A percentile compares a stretch with the other conserved stretches of the same genome.
Conservation (phyloP, 768 basidiomycete genomes). For the Jaapia argillacea region DNA sequence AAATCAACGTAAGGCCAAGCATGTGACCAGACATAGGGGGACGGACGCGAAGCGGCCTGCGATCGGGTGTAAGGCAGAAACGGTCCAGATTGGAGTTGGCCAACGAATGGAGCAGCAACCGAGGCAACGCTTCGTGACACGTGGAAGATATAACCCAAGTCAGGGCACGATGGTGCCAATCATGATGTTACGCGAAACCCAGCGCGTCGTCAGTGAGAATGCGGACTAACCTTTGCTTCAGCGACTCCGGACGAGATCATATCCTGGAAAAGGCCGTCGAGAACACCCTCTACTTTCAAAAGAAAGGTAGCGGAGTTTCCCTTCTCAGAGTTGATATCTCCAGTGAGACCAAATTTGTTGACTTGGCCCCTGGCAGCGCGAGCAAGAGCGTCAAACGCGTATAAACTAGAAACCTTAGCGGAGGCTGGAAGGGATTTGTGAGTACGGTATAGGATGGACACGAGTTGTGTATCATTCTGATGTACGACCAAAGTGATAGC, state of each 20-base stretch:
- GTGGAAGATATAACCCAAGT: no score
- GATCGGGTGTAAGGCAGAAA: no score
- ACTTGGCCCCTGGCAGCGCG: constrained; percentile 67
- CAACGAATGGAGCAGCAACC: no score
- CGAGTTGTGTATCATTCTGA: constrained; percentile 79
- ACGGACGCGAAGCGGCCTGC: no score
- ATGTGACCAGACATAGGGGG: no score
- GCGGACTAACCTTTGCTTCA: constrained; percentile 75
- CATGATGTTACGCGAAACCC: no score
- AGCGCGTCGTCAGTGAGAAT: constrained; percentile 4
- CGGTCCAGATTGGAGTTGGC: no score
- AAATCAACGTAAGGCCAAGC: constrained; percentile 1
- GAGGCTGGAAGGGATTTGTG: constrained; percentile 67
- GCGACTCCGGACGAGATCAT: constrained; percentile 54
- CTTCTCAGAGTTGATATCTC: constrained; percentile 41
- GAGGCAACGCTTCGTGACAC: no score
- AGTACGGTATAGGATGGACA: constrained; percentile 80
- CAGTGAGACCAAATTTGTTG: constrained; percentile 52
- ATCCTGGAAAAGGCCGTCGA: constrained; percentile 85
- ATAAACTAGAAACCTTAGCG: constrained; percentile 80
- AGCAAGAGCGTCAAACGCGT: constrained; percentile 88
- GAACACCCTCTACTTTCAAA: constrained; percentile 80
- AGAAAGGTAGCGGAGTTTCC: constrained; percentile 80
- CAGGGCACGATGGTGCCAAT: no score
- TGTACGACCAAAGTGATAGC: neutral